Evolutionary conservation across 306 rosid species (phyloP).

Genomic region (Malus asiatica): DNA sequence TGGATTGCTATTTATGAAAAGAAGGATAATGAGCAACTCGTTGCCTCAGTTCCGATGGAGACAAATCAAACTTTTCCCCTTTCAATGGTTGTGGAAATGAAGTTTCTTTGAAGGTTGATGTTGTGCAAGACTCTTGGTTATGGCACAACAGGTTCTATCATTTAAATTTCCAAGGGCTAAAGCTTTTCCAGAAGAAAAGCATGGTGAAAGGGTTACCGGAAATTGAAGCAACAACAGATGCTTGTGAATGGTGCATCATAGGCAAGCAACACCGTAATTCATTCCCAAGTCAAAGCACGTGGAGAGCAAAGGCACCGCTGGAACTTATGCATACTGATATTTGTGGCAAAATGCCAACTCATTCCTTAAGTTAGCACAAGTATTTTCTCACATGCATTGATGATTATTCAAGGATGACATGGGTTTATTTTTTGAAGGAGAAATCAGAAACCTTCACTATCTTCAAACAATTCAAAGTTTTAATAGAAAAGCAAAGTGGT

Average conservation of each 20-base stretch:
- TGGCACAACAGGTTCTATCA: background rate
- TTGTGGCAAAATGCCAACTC: background rate
- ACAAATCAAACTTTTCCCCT: background rate
- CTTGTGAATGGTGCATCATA: background rate
- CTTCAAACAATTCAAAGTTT: background rate
- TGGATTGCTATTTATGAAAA: background rate
- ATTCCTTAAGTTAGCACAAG: background rate
- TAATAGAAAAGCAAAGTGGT: background rate
- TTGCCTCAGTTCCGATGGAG: background rate
- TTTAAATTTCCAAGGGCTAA: background rate
- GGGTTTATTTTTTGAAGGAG: background rate
- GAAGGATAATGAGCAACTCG: background rate
- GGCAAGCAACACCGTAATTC: background rate
- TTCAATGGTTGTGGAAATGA: background rate
- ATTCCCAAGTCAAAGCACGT: background rate
- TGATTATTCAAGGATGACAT: background rate
- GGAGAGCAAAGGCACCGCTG: background rate
- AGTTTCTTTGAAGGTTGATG: background rate
- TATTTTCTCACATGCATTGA: background rate
- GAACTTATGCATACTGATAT: background rate
- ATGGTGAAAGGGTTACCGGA: background rate
- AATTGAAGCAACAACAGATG: background rate
- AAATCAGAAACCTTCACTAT: background rate
- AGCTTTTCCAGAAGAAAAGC: constrained; percentile 23
- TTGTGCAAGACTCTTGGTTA: background rate